Percentiles rank a stretch among this genome's conserved stretches.
Evolutionary conservation across 345 rosid genomes (phyloP).

Genomic region (Rhodamnia argentea): DNA sequence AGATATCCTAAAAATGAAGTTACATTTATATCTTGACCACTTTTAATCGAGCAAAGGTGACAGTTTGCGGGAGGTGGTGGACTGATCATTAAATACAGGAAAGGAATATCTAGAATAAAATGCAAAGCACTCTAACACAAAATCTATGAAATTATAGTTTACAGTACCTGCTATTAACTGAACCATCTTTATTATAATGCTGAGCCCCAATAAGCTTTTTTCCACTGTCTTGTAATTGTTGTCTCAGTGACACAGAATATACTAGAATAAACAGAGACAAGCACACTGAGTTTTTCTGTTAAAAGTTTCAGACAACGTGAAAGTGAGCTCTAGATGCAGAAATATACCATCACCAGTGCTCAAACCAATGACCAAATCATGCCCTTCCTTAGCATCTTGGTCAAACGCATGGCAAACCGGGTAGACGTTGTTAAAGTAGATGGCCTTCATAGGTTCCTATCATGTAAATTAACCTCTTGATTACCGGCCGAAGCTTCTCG

Average conservation of each 20-base stretch:
- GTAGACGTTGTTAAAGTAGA: constrained; percentile 86
- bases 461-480: constrained; percentile 14
- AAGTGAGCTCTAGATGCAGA: constrained; percentile 6
- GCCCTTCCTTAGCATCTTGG: constrained; percentile 94
- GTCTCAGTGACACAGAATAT: constrained; percentile 94
- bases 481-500: neutral
- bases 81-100: neutral
- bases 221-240: constrained; percentile 93
- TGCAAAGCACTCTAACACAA: neutral
- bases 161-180: constrained; percentile 34
- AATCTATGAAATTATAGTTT: neutral
- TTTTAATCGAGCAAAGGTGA: neutral
- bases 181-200: constrained; percentile 95
- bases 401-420: constrained; percentile 97
- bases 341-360: constrained; percentile 91
- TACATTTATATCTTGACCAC: neutral
- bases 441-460: constrained; percentile 96
- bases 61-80: neutral
- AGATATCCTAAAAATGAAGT: neutral
- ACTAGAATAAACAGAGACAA: constrained; percentile 47
- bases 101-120: neutral
- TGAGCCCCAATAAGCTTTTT: constrained; percentile 93
- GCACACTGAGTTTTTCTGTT: neutral
- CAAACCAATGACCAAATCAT: constrained; percentile 90
- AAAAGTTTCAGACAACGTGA: neutral